Evolutionary conservation across 345 rosid genomes (phyloP).

Genomic region (Syzygium aromaticum): DNA sequence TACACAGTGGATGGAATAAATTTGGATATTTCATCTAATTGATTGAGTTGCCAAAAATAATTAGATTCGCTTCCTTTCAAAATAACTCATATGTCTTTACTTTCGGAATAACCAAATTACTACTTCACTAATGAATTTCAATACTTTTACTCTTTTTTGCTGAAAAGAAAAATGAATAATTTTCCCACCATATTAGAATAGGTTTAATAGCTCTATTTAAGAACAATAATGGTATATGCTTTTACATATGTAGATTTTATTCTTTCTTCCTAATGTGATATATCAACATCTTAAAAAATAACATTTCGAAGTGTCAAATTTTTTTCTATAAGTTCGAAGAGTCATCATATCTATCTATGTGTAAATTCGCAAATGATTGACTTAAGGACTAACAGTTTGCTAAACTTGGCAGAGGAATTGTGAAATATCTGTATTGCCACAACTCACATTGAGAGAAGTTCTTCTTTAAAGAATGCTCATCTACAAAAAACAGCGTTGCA

Average conservation of each 20-base stretch:
- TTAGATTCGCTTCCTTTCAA: neutral
- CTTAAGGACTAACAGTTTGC: neutral
- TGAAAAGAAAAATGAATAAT: neutral
- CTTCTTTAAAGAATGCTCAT: neutral
- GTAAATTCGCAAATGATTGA: neutral
- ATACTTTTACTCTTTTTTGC: neutral
- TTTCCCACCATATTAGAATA: neutral
- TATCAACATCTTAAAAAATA: neutral
- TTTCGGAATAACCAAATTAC: neutral
- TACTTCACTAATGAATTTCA: neutral
- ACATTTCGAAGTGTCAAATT: neutral
- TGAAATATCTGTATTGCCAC: neutral
- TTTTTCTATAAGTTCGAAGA: neutral
- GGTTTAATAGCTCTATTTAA: neutral
- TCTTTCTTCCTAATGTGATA: neutral
- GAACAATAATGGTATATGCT: neutral
- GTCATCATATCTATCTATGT: neutral
- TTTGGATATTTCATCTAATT: neutral
- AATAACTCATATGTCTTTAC: neutral
- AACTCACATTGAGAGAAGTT: neutral
- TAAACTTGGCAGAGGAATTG: slow-evolving; percentile 3
- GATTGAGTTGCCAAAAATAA: neutral
- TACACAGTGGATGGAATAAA: neutral
- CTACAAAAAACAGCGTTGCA: neutral
- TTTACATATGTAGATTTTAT: neutral